Conservation (phyloP, 768 basidiomycete genomes). For the Paxillus ammoniavirescens region DNA sequence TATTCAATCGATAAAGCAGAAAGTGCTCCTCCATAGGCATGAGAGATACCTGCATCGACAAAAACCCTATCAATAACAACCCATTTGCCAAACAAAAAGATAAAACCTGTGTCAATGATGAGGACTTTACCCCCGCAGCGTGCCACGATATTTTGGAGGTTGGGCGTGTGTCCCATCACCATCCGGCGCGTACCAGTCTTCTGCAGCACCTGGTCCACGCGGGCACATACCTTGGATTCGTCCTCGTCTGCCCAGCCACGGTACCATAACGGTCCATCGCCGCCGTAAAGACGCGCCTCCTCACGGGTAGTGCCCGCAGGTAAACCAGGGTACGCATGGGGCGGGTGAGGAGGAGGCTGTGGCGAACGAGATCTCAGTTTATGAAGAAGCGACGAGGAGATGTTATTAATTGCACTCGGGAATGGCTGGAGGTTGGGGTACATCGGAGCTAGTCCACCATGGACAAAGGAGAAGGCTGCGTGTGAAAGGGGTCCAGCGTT, state of each 20-base stretch:
- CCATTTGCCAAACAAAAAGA: background rate
- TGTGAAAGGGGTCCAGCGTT: slow-evolving; percentile 57
- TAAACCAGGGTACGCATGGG: slow-evolving; percentile 68
- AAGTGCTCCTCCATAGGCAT: slow-evolving; percentile 90
- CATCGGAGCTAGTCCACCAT: slow-evolving; percentile 83
- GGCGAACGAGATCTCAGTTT: slow-evolving; percentile 67
- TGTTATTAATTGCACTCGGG: slow-evolving; percentile 76
- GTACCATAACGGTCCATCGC: slow-evolving; percentile 91
- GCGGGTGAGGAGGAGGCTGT: slow-evolving; percentile 77
- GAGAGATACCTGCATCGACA: slow-evolving; percentile 70
- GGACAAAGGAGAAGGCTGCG: slow-evolving; percentile 87
- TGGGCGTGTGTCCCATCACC: slow-evolving; percentile 97
- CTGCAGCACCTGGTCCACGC: slow-evolving; percentile 67
- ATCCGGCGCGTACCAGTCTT: slow-evolving; percentile 82
- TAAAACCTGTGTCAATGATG: slow-evolving; percentile 89
- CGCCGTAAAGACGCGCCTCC: slow-evolving; percentile 69
- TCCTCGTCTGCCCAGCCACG: slow-evolving; percentile 84
- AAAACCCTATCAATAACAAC: slow-evolving; percentile 7
- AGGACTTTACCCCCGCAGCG: slow-evolving; percentile 91
- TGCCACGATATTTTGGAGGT: slow-evolving; percentile 82
- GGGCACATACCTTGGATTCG: slow-evolving; percentile 66
- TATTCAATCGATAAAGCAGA: slow-evolving; percentile 89
- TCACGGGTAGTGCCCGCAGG: slow-evolving; percentile 62
- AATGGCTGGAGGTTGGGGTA: slow-evolving; percentile 79
- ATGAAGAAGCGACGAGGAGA: slow-evolving; percentile 65